Base-by-base conservation (phyloP, 2,329 filamentous ascomycete species). In the Westerdykella ornata region DNA sequence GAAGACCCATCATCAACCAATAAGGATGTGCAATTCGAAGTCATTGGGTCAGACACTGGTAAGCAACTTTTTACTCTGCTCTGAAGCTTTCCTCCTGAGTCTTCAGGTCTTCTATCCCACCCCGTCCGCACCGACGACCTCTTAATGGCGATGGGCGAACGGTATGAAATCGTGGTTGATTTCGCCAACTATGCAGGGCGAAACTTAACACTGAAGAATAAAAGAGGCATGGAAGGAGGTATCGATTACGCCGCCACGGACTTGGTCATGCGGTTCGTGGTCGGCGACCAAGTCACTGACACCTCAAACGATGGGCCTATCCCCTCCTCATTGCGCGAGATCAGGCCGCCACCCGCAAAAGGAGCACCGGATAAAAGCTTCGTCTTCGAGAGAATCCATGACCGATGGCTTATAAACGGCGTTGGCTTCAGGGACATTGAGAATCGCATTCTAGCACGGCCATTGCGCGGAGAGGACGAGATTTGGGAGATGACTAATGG, bases 141-240 rank as follows among this genome's bases (percentile, higher is more conserved):
- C 3, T 63, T 67, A 26, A 62, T 78, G 29, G 63, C 74, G 5
- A 76, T 77, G 64, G 77, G 74, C 4, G 77, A 80, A 53, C 70
- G 77, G 3, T 80, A 74, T 48, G 77, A 81, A 49, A 62, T 80
- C 16, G 65, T 80, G 14, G 60, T 80, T 41, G 77, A 80, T 59
- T 81, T 81, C 49, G 57, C 70, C 12, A 43, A 53, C 2, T 74
- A 67, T 46, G 63, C 63, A 1, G 73, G 73, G 31, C 64, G 76
- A 53, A 75, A 73, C 45, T 57, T 79, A 45, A 69, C 65, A 4
- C 49, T 73, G 33, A 63, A 56, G 35, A 74, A 74, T 46, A 63
- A 65, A 15, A 60, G 62, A 18, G 62, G 65, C 3, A 57, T 72
- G 33, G 68, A 67, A 9, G 66, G 65, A 3, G 72, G 74, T 42